A percentile compares a stretch with the other conserved stretches of the same genome.
Conservation (phyloP, 768 basidiomycete genomes). For the Strobilomyces echinocephalus region DNA sequence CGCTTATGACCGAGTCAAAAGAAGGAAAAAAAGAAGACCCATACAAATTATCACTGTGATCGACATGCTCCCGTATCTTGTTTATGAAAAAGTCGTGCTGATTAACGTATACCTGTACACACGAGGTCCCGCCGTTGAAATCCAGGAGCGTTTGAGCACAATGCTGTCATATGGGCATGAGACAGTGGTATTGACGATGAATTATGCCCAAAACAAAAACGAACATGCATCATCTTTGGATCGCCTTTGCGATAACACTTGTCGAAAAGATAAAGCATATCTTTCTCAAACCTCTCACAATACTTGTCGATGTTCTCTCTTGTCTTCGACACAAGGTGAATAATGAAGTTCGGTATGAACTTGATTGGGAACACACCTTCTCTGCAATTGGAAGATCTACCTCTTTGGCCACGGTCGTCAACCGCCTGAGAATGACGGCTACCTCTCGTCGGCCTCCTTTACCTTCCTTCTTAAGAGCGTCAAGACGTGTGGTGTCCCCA, state of each 20-base stretch:
- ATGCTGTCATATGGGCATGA: constrained; percentile 53
- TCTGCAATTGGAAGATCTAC: constrained; percentile 84
- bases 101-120: constrained; percentile 98
- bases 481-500: constrained; percentile 71
- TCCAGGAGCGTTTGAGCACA: constrained; percentile 95
- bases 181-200: constrained; percentile 4
- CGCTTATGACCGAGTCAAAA: neutral
- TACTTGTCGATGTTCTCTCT: constrained; percentile 92
- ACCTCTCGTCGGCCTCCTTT: constrained; percentile 84
- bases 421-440: constrained; percentile 77
- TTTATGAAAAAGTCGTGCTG: constrained; percentile 99
- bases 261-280: constrained; percentile 95
- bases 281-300: constrained; percentile 98
- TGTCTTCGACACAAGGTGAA: constrained; percentile 45
- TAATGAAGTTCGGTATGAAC: neutral
- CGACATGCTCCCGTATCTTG: constrained; percentile 63
- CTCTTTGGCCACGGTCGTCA: constrained; percentile 88
- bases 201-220: constrained; percentile 26
- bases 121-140: constrained; percentile 96
- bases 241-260: constrained; percentile 94
- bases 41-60: constrained; percentile 53
- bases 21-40: constrained; percentile 26
- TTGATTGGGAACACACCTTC: constrained; percentile 45
- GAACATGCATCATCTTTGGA: constrained; percentile 98
- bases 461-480: constrained; percentile 80